Base-by-base conservation (phyloP, 2,329 filamentous ascomycete species). In the Monilinia vaccinii-corymbosi region DNA sequence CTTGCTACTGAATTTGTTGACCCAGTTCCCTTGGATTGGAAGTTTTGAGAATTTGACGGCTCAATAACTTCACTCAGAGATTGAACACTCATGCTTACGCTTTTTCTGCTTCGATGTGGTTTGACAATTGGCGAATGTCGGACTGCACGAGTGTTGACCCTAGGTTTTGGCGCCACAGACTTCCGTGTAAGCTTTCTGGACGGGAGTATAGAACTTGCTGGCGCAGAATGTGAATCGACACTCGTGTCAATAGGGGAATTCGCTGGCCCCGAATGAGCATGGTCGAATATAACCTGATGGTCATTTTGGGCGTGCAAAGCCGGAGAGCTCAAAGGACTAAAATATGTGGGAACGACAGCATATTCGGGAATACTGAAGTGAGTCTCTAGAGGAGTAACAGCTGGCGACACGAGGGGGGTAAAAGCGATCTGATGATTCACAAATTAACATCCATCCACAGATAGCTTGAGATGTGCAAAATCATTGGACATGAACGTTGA, bases 291-390 rank as follows among this genome's bases (percentile, higher is more conserved):
- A 11, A 72, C 71, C 38, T 69, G 67, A 31, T 78, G 76, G 45
- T 85, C 82, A 62, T 77, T 82, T 71, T 91, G 87, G 1, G 88
- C 87, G 71, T 89, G 86, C 21, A 94, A 77, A 4, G 89, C 88
- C 1, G 89, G 89, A 18, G 89, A 94, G 6, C 88, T 91, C 52
- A 94, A 78, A 11, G 89, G 89, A 70, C 89, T 94, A 71, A 94
- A 92, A 74, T 91, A 93, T 38, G 87, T 82, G 40, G 82, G 82
- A 0, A 87, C 85, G 4, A 89, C 79, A 49, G 80, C 78, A 50
- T 71, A 73, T 58, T 83, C 79, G 14, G 78, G 76, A 45, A 75
- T 71, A 66, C 71, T 72, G 70, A 89, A 91, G 64, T 86, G 84
- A 46, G 82, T 78, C 69, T 92, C 89, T 55, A 91, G 78, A 25